Evolutionary conservation across 2,329 filamentous ascomycete species (phyloP).

Genomic region (Fonsecaea nubica): DNA sequence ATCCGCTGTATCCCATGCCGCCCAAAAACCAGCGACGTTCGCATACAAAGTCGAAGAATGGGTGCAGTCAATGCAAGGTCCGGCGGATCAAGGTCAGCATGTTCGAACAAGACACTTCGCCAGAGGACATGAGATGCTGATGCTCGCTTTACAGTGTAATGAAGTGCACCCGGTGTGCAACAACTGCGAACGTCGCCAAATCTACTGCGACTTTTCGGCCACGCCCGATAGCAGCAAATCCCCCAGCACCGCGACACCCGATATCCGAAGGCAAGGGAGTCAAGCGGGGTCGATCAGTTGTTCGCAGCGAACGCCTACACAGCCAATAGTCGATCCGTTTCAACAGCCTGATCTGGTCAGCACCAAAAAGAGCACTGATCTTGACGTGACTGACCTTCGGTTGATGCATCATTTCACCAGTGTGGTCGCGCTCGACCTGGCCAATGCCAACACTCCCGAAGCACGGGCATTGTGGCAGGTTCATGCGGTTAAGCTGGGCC

Average conservation of each 20-base stretch:
- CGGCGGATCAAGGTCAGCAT: slow-evolving; percentile 48
- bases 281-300: slow-evolving; percentile 21
- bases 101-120: not conserved
- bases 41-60: slow-evolving; percentile 51
- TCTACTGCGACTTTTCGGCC: slow-evolving; percentile 46
- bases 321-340: slow-evolving; percentile 33
- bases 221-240: slow-evolving; percentile 34
- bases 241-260: slow-evolving; percentile 20
- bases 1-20: slow-evolving; percentile 34
- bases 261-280: slow-evolving; percentile 19
- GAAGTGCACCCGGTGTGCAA: slow-evolving; percentile 47
- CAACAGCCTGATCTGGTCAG: slow-evolving; percentile 38
- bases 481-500: slow-evolving; percentile 47
- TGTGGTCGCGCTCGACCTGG: slow-evolving; percentile 46
- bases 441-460: slow-evolving; percentile 43
- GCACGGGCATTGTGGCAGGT: slow-evolving; percentile 46
- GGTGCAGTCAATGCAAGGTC: slow-evolving; percentile 50
- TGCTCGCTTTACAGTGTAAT: slow-evolving; percentile 44
- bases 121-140: not conserved
- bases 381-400: slow-evolving; percentile 47
- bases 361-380: slow-evolving; percentile 38
- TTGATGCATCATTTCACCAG: slow-evolving; percentile 50
- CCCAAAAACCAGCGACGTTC: slow-evolving; percentile 40
- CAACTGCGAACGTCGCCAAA: slow-evolving; percentile 47
- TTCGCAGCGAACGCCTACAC: slow-evolving; percentile 23